Conservation (phyloP, 1,139 yeast species). For the Taphrina wiesneri region DNA sequence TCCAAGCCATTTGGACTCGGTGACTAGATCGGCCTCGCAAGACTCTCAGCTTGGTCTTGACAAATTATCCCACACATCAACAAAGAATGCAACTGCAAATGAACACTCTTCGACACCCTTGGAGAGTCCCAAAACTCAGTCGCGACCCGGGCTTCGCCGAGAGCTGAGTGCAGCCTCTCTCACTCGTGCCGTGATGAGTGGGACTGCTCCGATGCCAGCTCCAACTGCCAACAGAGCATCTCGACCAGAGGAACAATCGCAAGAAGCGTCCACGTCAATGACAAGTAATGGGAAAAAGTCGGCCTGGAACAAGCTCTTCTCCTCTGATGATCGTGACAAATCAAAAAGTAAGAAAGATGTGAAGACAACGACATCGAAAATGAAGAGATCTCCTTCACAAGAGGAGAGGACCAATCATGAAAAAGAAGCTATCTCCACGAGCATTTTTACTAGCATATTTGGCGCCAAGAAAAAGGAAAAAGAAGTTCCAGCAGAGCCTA, state of each 20-base stretch:
- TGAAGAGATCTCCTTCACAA: slow-evolving; percentile 6
- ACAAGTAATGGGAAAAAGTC: slow-evolving; percentile 13
- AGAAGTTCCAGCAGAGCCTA: background rate
- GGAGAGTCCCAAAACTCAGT: background rate
- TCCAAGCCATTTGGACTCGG: too few relatives aligned
- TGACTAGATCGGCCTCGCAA: too few relatives aligned
- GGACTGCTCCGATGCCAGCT: slow-evolving; percentile 7
- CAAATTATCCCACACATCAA: background rate
- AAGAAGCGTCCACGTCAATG: background rate
- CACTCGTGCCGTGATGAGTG: slow-evolving; percentile 32
- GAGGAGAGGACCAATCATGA: slow-evolving; percentile 6
- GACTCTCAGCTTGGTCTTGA: background rate
- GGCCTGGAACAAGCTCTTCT: slow-evolving; percentile 28
- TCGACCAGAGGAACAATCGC: background rate
- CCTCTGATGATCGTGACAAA: slow-evolving; percentile 20
- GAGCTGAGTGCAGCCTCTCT: slow-evolving; percentile 30
- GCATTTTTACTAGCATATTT: slow-evolving; percentile 25
- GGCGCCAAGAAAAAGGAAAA: slow-evolving; percentile 31
- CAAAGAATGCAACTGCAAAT: too few relatives aligned
- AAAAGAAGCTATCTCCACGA: slow-evolving; percentile 19
- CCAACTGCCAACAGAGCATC: background rate
- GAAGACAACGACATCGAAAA: background rate
- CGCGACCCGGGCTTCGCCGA: slow-evolving; percentile 20
- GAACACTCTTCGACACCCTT: background rate
- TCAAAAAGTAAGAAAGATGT: slow-evolving; percentile 3